Evolutionary conservation across 495 filamentous ascomycete genomes (phyloP).

Genomic region (Ramalina intermedia): DNA sequence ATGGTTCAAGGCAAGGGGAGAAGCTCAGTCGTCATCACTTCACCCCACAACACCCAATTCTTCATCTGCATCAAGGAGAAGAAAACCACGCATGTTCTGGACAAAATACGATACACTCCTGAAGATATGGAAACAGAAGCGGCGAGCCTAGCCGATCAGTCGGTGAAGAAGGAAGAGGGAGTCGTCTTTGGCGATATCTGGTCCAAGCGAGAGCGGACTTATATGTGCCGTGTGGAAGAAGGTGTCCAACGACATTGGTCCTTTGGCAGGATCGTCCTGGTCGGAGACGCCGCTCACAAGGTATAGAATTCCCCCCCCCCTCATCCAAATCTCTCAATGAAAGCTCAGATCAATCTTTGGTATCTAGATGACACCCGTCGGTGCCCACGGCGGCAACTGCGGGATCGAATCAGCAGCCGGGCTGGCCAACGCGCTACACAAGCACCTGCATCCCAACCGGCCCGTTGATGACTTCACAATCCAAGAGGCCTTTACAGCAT

Average conservation of each 20-base stretch:
- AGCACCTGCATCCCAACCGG: neutral
- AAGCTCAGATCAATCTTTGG: neutral
- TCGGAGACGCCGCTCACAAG: constrained; percentile 33
- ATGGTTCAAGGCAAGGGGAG: constrained; percentile 2
- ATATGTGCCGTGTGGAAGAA: constrained; percentile 25
- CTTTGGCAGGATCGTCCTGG: constrained; percentile 23
- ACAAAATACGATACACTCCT: constrained; percentile 20
- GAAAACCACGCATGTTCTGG: constrained; percentile 2
- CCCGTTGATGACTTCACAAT: neutral
- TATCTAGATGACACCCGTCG: constrained; percentile 10
- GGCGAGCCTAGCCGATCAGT: constrained; percentile 9
- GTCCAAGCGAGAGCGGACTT: constrained; percentile 7
- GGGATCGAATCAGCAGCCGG: constrained; percentile 25
- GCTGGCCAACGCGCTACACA: constrained; percentile 16
- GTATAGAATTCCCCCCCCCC: constrained; percentile 12
- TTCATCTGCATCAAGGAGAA: constrained; percentile 22
- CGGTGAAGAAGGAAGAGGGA: constrained; percentile 15
- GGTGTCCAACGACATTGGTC: constrained; percentile 23
- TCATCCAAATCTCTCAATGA: constrained; percentile 5
- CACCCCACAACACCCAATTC: constrained; percentile 22
- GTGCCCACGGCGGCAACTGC: constrained; percentile 25
- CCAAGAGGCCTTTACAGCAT: neutral
- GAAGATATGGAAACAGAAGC: constrained; percentile 17
- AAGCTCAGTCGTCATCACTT: constrained; percentile 19
- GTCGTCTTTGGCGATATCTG: constrained; percentile 27